Base-by-base conservation (phyloP, 2,329 filamentous ascomycete genomes). In the Pezicula radicicola region DNA sequence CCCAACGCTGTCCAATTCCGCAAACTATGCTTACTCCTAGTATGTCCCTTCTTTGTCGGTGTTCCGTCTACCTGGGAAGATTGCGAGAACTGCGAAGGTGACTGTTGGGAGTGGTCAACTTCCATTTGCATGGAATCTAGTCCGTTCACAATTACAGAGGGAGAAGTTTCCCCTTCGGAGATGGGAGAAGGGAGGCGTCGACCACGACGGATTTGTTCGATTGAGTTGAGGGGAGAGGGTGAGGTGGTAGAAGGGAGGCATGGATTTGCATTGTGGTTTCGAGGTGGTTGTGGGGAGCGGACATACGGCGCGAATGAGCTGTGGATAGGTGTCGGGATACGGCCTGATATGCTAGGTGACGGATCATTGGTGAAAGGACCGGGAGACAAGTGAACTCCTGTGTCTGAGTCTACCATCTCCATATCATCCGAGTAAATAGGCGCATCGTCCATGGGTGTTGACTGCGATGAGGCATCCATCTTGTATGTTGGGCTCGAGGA, bases 251-350 rank as follows among this genome's bases (percentile, higher is more conserved):
- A 30, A 12, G 28, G 28, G 10, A 30, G 28, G 7, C 28, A 5
- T 12, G 28, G 28, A 6, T 5, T 30, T 30, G 28, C 8, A 12
- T 30, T 30, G 28, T 58, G 54, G 25, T 55, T 50, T 33, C 55
- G 54, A 2, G 54, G 54, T 15, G 57, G 48, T 40, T 61, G 63
- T 27, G 63, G 58, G 4, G 57, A 46, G 16, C 60, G 56, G 19
- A 62, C 55, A 39, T 54, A 60, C 13, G 60, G 55, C n/a, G 56
- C 52, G 49, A 68, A 68, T 1, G 64, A 64, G 46, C 60, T 62
- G 42, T 68, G 61, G 37, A 68, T 68, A 35, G 66, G 66, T 7
- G 66, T 69, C 12, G 66, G 65, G 30, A 68, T 65, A 16, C 67
- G 62, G 13, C 60, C 60, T 4, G 57, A 51, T n/a, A 64, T 55